phyloP scores from a whole-genome alignment of 768 basidiomycete genomes.

The Kwoniella bestiolae region DNA sequence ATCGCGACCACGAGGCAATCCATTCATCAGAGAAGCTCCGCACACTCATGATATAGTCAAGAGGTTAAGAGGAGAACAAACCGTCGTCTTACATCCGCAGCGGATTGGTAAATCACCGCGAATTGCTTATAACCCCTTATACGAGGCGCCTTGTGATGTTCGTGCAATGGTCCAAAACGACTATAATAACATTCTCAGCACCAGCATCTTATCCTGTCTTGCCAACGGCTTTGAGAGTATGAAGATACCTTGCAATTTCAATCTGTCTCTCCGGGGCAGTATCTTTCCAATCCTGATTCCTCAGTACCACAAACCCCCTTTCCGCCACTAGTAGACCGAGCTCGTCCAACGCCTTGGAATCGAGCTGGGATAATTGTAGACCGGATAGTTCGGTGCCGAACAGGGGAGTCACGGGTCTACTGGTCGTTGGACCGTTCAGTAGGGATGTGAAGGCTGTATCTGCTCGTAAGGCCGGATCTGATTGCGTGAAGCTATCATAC shows the following conservation, averaged over 20 bases:
- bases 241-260: constrained; percentile 17
- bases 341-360: constrained; percentile 21
- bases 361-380: constrained; percentile 18
- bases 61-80: background rate
- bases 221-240: background rate
- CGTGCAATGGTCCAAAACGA: constrained; percentile 29
- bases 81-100: constrained; percentile 7
- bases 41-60: background rate
- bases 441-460: constrained; percentile 8
- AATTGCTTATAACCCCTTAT: constrained; percentile 9
- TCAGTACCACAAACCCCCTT: constrained; percentile 23
- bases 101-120: constrained; percentile 23
- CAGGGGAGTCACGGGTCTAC: constrained; percentile 13
- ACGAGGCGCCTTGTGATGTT: constrained; percentile 20
- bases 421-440: background rate
- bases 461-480: constrained; percentile 18
- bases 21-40: too few relatives aligned
- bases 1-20: too few relatives aligned
- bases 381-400: constrained; percentile 18
- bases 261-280: constrained; percentile 17
- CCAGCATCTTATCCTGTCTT: background rate
- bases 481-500: too few relatives aligned
- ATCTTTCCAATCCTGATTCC: constrained; percentile 25
- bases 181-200: constrained; percentile 2
- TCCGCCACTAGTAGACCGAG: constrained; percentile 24